Conservation (phyloP, 257 asterid species). For the Gentiana macrophylla region DNA sequence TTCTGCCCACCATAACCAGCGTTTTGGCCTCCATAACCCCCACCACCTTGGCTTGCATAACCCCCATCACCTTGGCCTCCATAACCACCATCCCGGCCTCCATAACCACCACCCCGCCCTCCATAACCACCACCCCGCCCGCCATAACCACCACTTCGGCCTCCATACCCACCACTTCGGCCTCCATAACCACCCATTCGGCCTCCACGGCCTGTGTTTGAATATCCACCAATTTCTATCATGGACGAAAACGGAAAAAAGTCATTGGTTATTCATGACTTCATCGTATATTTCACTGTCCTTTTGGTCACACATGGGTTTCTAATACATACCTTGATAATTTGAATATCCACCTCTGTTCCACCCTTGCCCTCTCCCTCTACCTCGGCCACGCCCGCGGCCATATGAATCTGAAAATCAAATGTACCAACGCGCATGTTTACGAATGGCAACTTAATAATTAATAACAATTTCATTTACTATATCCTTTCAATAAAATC, state of each 20-base stretch:
- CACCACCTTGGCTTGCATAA: too few species aligned
- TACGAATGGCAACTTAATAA: not conserved
- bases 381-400: conserved; percentile 81
- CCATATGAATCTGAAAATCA: conserved; percentile 55
- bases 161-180: too few species aligned
- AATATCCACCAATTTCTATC: conserved; percentile 23
- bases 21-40: too few species aligned
- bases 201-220: conserved; percentile 37
- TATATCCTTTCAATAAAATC: conserved; percentile 3
- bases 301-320: not conserved
- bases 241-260: not conserved
- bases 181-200: conserved; percentile 17
- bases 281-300: not conserved
- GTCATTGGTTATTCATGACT: not conserved
- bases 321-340: conserved; percentile 26
- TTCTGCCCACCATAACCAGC: too few species aligned
- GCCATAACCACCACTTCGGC: too few species aligned
- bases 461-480: not conserved
- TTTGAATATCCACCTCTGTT: conserved; percentile 78
- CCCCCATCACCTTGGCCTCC: too few species aligned
- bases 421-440: not conserved
- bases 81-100: too few species aligned
- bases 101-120: too few species aligned
- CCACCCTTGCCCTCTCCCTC: conserved; percentile 91
- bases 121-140: too few species aligned